phyloP scores from a whole-genome alignment of 2,329 filamentous ascomycete genomes.

The Epichloe festucae region DNA sequence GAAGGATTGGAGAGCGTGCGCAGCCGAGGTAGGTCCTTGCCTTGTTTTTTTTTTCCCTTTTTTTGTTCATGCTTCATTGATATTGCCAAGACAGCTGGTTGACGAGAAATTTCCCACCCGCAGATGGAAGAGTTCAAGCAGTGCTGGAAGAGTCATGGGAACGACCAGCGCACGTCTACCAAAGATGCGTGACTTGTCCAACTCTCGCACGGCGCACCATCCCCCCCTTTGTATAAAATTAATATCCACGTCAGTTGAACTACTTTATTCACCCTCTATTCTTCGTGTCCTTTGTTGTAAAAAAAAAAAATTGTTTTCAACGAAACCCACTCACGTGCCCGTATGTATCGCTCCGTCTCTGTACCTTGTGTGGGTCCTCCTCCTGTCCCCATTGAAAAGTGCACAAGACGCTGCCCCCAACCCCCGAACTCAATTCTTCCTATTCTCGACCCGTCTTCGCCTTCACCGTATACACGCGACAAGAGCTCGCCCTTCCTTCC shows the following conservation, averaged over 20 bases:
- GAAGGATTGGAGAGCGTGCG: slow-evolving; percentile 89
- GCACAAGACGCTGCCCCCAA: not conserved
- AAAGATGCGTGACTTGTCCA: slow-evolving; percentile 45
- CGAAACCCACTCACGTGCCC: not conserved
- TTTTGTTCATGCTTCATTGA: not conserved
- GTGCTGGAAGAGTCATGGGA: slow-evolving; percentile 86
- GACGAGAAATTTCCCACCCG: not conserved
- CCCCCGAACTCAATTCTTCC: not conserved
- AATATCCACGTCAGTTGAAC: not conserved
- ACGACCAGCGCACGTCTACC: slow-evolving; percentile 66
- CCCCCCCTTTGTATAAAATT: not conserved
- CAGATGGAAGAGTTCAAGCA: slow-evolving; percentile 83
- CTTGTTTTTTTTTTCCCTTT: too few species aligned
- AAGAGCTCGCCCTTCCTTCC: not conserved
- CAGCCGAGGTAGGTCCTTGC: slow-evolving; percentile 58
- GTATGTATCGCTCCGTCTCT: not conserved
- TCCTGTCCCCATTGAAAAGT: not conserved
- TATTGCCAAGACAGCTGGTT: too few species aligned
- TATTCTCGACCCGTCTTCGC: not conserved
- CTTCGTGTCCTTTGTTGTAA: not conserved
- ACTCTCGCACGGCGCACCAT: not conserved
- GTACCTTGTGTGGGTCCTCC: not conserved
- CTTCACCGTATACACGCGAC: not conserved
- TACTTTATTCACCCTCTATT: not conserved
- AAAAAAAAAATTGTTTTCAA: not conserved